Evolutionary conservation across 257 asterid species (phyloP), one percentile per base, ranked within the genome.

Genomic region (Knoxia roxburghii): DNA sequence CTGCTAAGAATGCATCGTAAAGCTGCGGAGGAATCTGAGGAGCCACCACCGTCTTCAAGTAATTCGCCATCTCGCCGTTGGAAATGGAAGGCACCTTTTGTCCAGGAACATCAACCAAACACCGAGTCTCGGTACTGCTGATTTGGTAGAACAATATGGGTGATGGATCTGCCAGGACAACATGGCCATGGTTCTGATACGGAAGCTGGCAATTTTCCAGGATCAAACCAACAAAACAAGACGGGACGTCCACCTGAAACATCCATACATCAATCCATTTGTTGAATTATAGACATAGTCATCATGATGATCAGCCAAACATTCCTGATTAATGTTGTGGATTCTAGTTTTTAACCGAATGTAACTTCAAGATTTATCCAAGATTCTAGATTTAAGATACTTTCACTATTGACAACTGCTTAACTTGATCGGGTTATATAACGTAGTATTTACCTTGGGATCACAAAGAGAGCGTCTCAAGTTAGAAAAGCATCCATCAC

Each of bases 401-500:
- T n/a, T n/a, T n/a, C n/a, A n/a, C n/a, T n/a, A n/a, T n/a, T n/a
- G n/a, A n/a, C n/a, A n/a, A n/a, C n/a, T n/a, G n/a, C n/a, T n/a
- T 37, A 37, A 48, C 53, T 48, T 41, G 10, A 26, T n/a, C n/a
- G n/a, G n/a, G n/a, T n/a, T n/a, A n/a, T n/a, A n/a, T n/a, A n/a
- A n/a, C n/a, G n/a, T n/a, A n/a, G n/a, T n/a, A 58, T 68, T 77
- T 65, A 90, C 97, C 92, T 79, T 72, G 51, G 95, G 89, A 52
- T 89, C 85, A 58, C 96, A 90, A 20, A 90, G 86, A 65, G 90
- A 75, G 48, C 92, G 84, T 68, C 97, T 80, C 78, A 90, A 69
- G 80, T 86, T 90, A 17, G 97, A 90, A 78, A 82, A 90, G 70
- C 96, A 86, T 41, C 97, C 97, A 67, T 90, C 96, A 39, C 95